A percentile compares a stretch with the other conserved stretches of the same genome.
Conservation (phyloP, 106 monocot genomes). For the Narthecium ossifragum region DNA sequence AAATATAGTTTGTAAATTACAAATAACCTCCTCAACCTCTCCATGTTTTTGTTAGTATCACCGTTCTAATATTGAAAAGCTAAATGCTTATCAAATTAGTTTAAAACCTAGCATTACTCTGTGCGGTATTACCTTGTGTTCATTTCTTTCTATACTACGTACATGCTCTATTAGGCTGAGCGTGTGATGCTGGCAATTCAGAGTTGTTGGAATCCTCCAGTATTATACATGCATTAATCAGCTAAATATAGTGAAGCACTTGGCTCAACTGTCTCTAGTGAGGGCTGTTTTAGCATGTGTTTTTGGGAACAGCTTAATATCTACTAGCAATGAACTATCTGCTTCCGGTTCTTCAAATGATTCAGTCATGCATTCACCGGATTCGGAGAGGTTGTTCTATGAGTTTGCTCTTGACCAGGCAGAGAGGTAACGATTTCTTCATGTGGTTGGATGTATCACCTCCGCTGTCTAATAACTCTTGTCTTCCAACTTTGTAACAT, state of each 20-base stretch:
- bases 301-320: conserved; percentile 83
- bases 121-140: too few relatives aligned
- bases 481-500: conserved; percentile 24
- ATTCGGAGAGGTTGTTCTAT: conserved; percentile 73
- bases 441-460: background rate
- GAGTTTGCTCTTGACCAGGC: conserved; percentile 94
- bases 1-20: too few relatives aligned
- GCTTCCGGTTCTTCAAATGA: conserved; percentile 26
- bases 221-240: too few relatives aligned
- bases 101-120: too few relatives aligned
- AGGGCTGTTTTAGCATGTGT: conserved; percentile 93
- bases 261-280: conserved; percentile 86
- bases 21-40: too few relatives aligned
- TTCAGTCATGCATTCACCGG: conserved; percentile 40
- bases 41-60: too few relatives aligned
- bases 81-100: too few relatives aligned
- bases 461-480: background rate
- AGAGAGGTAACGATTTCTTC: conserved; percentile 47
- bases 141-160: too few relatives aligned
- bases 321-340: conserved; percentile 31
- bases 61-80: too few relatives aligned
- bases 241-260: conserved; percentile 73
- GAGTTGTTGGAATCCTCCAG: too few relatives aligned
- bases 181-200: too few relatives aligned
- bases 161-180: too few relatives aligned